These are phyloP conservation scores for Zasmidium angulare DNA, from an alignment of 2,329 filamentous ascomycete species.

Conservation along the genomic window DNA sequence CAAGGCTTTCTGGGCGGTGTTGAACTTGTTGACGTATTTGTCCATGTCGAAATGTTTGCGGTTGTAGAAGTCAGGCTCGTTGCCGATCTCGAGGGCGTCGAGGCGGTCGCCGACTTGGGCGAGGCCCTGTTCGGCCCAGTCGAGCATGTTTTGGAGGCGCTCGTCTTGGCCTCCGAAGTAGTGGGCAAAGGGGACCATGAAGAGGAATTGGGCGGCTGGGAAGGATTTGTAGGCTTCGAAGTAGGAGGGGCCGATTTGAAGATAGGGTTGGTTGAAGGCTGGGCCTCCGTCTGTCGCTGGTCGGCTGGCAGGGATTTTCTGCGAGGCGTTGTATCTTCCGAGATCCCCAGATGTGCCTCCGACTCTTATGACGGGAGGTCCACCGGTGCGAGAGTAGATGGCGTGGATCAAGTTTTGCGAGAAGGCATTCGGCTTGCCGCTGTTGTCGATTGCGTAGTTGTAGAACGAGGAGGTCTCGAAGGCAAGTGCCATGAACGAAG, in stretches of 20 bases:
- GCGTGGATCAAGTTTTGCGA: conserved; percentile 9
- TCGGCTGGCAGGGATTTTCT: conserved; percentile 4
- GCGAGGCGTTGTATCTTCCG: conserved; percentile 1
- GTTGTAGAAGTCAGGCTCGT: conserved; percentile 12
- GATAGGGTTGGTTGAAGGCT: conserved; percentile 3
- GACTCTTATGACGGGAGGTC: conserved; percentile 11
- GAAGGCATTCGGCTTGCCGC: conserved; percentile 9
- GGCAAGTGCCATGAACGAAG: conserved; percentile 5
- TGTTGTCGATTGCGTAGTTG: conserved; percentile 10
- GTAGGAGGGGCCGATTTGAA: conserved; percentile 7
- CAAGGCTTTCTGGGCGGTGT: conserved; percentile 1
- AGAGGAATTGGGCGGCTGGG: conserved; percentile 4
- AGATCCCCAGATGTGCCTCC: conserved; percentile 11
- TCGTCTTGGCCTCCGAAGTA: background rate
- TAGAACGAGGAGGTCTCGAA: conserved; percentile 14
- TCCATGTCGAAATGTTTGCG: background rate
- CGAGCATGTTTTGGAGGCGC: conserved; percentile 5
- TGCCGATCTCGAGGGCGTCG: conserved; percentile 13
- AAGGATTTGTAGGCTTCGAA: conserved; percentile 13
- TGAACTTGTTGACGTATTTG: conserved; percentile 9
- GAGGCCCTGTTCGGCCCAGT: conserved; percentile 5
- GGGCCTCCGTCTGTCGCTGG: conserved; percentile 5
- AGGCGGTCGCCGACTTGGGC: conserved; percentile 8
- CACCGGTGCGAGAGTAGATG: conserved; percentile 9
- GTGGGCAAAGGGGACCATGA: conserved; percentile 10